Evolutionary conservation across 2,329 filamentous ascomycete species (phyloP).

Genomic region (Talaromyces sp.): DNA sequence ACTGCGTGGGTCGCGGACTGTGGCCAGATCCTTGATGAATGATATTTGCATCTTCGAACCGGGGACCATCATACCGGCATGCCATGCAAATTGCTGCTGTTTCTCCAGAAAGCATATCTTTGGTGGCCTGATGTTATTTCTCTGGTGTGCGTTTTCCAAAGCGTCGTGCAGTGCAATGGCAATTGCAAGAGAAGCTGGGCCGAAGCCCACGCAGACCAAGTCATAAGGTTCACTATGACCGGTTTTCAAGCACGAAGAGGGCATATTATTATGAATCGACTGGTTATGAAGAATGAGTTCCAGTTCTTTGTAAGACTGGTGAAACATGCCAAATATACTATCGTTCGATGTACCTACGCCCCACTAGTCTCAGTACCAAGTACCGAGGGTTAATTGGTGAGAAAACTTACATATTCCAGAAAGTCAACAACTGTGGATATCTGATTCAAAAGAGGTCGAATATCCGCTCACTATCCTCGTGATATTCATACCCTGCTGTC

Average conservation of each 20-base stretch:
- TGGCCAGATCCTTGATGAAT: slow-evolving; percentile 93
- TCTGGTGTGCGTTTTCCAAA: slow-evolving; percentile 46
- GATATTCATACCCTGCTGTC: background rate
- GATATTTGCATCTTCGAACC: slow-evolving; percentile 97
- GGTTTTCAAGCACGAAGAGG: background rate
- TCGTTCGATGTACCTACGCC: background rate
- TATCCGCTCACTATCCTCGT: background rate
- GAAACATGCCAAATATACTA: background rate
- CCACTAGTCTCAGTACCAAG: background rate
- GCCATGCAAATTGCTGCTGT: slow-evolving; percentile 81
- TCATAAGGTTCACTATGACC: slow-evolving; percentile 60
- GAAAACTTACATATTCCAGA: background rate
- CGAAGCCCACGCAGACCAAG: slow-evolving; percentile 86
- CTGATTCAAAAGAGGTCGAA: no score
- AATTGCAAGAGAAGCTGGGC: slow-evolving; percentile 83
- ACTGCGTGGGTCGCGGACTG: slow-evolving; percentile 78
- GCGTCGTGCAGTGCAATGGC: slow-evolving; percentile 84
- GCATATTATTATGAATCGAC: background rate
- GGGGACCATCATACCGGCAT: slow-evolving; percentile 89
- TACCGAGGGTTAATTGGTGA: background rate
- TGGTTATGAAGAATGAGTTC: background rate
- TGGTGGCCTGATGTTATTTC: slow-evolving; percentile 40
- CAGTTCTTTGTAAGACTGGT: background rate
- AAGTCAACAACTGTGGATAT: background rate
- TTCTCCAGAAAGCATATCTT: slow-evolving; percentile 86